Percentiles rank a stretch among this genome's conserved stretches.
These are phyloP conservation scores for Botrytis elliptica DNA, from an alignment of 2,329 filamentous ascomycete species.

Conservation along the genomic window DNA sequence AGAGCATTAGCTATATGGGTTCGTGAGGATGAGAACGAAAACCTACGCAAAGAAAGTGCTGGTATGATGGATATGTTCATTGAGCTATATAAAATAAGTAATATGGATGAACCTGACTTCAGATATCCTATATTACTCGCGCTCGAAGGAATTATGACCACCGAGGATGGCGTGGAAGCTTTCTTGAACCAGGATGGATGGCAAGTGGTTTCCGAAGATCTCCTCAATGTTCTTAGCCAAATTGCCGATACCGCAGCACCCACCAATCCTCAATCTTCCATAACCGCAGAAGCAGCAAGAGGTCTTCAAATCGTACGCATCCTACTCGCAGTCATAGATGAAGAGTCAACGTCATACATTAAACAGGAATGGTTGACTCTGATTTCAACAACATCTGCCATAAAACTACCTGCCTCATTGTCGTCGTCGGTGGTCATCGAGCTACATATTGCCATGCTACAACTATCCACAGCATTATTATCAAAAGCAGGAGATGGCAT, in stretches of 20 bases:
- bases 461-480: constrained; percentile 56
- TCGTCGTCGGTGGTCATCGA: constrained; percentile 41
- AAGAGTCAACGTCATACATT: constrained; percentile 43
- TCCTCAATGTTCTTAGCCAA: constrained; percentile 45
- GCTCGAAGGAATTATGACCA: constrained; percentile 55
- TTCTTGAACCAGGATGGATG: constrained; percentile 56
- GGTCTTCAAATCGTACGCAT: constrained; percentile 57
- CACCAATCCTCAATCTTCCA: neutral
- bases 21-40: constrained; percentile 64
- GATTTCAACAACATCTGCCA: constrained; percentile 50
- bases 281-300: constrained; percentile 44
- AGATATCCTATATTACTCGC: constrained; percentile 57
- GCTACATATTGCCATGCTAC: constrained; percentile 53
- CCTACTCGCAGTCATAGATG: constrained; percentile 53
- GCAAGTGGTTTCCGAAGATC: constrained; percentile 51
- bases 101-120: constrained; percentile 47
- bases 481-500: constrained; percentile 47
- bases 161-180: constrained; percentile 41
- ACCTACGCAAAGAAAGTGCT: constrained; percentile 48
- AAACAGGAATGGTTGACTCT: constrained; percentile 58
- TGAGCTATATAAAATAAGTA: constrained; percentile 53
- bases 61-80: constrained; percentile 63
- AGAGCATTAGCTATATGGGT: constrained; percentile 63
- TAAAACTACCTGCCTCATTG: constrained; percentile 24
- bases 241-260: constrained; percentile 10